Evolutionary conservation across 176 grass and related monocot genomes (phyloP), one percentile per base, ranked within the genome.

Genomic region (Aegilops speltoides): DNA sequence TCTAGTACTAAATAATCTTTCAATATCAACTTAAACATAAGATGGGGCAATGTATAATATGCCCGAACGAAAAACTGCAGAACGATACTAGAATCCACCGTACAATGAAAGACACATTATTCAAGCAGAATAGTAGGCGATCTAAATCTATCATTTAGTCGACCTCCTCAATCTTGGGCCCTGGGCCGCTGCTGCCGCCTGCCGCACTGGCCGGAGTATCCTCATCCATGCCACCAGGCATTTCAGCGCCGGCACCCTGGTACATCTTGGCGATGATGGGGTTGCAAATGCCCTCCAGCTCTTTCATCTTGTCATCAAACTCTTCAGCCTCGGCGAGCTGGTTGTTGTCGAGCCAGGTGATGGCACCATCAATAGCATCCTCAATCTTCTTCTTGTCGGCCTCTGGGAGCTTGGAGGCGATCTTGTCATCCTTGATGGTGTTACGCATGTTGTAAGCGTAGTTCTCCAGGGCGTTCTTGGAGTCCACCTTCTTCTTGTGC

Each of bases 181-280:
- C 93, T 67, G 93, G 90, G 40, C 93, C 93, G 41, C 88, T 90
- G 41, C 92, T 87, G 32, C 86, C 92, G 59, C 77, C 84, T 1
- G 82, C 69, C 8, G 82, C 82, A 34, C 73, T 71, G 22, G 92
- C n/a, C 10, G 95, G 84, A 59, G 62, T 92, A 74, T 94, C 92
- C 68, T 95, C 82, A 7, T 92, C 89, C 92, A 93, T 93, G 37
- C 90, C 92, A 78, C 90, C 88, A 1, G 88, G 79, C 84, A 89
- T 89, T 74, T 86, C 93, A 86, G 79, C 86, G 22, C 88, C 89
- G 1, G 89, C 94, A 28, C 93, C 92, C 82, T 97, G 93, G 84
- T 97, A 95, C 95, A 97, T 97, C 92, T 97, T 97, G 17, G 95
- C 92, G 64, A 97, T 93, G 79, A 97, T 95, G 19, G 95, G 95